Percentiles rank a stretch among this genome's conserved stretches.
phyloP scores from a whole-genome alignment of 2,329 filamentous ascomycete genomes.

The Chalara sp. region DNA sequence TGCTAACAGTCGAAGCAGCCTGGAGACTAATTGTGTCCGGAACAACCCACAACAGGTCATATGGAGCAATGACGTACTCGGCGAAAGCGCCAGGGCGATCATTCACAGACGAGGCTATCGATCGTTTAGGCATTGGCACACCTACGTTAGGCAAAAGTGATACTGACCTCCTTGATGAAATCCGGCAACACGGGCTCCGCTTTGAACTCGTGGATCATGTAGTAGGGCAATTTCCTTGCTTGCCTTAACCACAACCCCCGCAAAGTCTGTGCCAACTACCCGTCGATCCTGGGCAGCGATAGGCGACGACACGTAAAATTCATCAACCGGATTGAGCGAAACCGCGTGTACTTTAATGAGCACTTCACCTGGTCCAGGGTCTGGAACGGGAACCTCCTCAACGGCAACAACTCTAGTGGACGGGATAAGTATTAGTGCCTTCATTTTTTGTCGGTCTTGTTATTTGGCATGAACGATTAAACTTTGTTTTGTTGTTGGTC shows the following conservation, averaged over 20 bases:
- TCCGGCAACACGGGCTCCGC: slow-evolving; percentile 31
- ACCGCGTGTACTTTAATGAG: slow-evolving; percentile 1
- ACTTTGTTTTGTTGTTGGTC: no score
- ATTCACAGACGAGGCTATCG: slow-evolving; percentile 34
- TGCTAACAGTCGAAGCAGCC: slow-evolving; percentile 32
- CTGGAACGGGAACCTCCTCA: neutral
- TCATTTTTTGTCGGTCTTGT: no score
- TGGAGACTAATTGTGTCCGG: slow-evolving; percentile 27
- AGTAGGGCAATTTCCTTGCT: no score
- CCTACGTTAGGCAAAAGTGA: no score
- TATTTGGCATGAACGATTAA: no score
- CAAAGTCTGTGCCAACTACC: slow-evolving; percentile 35
- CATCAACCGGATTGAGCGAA: slow-evolving; percentile 17
- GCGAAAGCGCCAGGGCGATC: slow-evolving; percentile 37
- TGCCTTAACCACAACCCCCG: slow-evolving; percentile 26
- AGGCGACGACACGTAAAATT: slow-evolving; percentile 30
- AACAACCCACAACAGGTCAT: slow-evolving; percentile 34
- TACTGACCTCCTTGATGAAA: slow-evolving; percentile 39
- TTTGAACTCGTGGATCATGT: no score
- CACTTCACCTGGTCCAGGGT: neutral
- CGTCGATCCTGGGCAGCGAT: slow-evolving; percentile 28
- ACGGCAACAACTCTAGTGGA: neutral
- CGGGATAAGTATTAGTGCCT: neutral
- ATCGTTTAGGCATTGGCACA: no score
- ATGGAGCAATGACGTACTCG: slow-evolving; percentile 30